Evolutionary conservation across 176 grass and related monocot genomes (phyloP).

Genomic region (Paspalum vaginatum): DNA sequence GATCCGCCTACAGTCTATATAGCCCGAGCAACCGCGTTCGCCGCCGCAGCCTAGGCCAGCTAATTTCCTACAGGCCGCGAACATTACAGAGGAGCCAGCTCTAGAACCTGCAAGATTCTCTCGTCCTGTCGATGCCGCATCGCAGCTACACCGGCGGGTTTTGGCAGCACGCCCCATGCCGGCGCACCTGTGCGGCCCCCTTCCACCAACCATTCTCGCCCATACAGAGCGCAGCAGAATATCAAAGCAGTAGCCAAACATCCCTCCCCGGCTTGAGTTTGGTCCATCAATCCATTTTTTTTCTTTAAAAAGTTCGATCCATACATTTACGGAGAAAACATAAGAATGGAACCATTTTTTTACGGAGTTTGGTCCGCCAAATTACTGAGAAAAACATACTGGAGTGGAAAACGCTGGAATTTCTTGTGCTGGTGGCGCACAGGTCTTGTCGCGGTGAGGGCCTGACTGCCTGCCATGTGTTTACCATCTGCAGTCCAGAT

Average conservation of each 20-base stretch:
- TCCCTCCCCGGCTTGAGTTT: not conserved
- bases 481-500: too few relatives aligned
- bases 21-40: too few relatives aligned
- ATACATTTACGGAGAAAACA: not conserved
- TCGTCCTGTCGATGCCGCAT: not conserved
- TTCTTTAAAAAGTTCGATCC: not conserved
- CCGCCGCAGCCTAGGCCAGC: conserved; percentile 20
- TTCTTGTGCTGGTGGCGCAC: not conserved
- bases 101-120: conserved; percentile 48
- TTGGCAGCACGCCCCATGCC: conserved; percentile 13
- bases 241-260: not conserved
- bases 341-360: not conserved
- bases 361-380: too few relatives aligned
- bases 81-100: not conserved
- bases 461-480: too few relatives aligned
- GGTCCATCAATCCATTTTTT: not conserved
- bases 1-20: too few relatives aligned
- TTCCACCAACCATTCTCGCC: conserved; percentile 26
- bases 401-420: not conserved
- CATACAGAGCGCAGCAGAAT: conserved; percentile 27
- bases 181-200: not conserved
- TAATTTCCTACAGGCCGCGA: not conserved
- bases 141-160: not conserved
- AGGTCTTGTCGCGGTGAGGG: not conserved
- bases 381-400: too few relatives aligned